A percentile compares a stretch with the other conserved stretches of the same genome.
These are phyloP conservation scores for Collybiopsis confluens DNA, from an alignment of 768 basidiomycete genomes.

Conservation along the genomic window DNA sequence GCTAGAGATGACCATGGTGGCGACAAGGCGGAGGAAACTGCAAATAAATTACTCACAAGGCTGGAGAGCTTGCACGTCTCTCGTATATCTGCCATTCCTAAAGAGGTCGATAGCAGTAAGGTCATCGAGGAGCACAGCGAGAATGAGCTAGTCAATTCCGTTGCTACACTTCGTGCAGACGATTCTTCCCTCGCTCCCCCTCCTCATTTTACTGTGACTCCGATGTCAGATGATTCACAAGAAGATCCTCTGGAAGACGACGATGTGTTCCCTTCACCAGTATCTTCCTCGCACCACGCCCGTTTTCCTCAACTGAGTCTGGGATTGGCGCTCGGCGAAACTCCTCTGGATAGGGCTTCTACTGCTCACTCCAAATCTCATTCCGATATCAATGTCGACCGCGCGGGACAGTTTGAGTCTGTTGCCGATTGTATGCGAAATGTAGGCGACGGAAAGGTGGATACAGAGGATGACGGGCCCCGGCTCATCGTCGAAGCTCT, in stretches of 20 bases:
- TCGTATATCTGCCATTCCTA: slow-evolving; percentile 15
- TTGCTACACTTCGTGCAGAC: neutral
- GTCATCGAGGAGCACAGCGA: slow-evolving; percentile 11
- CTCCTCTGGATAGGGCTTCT: no score
- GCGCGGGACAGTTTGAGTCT: neutral
- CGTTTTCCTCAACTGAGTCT: neutral
- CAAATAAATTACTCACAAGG: slow-evolving; percentile 23
- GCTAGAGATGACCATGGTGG: neutral
- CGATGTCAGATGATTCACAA: neutral
- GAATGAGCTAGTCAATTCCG: slow-evolving; percentile 5
- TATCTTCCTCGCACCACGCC: neutral
- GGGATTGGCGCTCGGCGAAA: no score
- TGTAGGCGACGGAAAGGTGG: neutral
- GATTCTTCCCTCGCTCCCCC: neutral
- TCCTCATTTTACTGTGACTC: neutral
- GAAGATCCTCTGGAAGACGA: slow-evolving; percentile 6
- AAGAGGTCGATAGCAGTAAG: no score
- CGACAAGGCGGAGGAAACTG: no score
- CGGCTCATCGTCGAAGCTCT: slow-evolving; percentile 79
- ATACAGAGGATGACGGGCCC: slow-evolving; percentile 25
- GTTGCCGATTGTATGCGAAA: neutral
- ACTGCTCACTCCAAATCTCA: neutral
- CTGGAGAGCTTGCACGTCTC: slow-evolving; percentile 31
- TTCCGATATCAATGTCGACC: neutral
- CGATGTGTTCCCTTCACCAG: slow-evolving; percentile 9